Evolutionary conservation across 257 asterid genomes (phyloP).

Genomic region (Petunia secreta): DNA sequence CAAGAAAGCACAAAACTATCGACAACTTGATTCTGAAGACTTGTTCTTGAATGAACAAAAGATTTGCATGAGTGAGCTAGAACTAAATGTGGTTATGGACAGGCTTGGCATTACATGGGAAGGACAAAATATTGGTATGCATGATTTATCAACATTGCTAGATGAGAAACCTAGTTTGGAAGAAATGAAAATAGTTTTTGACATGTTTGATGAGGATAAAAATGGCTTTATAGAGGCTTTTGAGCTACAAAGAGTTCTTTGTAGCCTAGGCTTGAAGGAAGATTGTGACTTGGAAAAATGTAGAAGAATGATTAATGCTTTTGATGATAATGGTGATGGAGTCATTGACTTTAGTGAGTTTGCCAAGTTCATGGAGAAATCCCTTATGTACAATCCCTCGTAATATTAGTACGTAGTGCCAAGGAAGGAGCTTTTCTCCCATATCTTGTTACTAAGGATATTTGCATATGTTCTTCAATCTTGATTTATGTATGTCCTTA

Average conservation of each 20-base stretch:
- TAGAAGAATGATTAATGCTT: constrained; percentile 40
- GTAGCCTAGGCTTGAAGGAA: constrained; percentile 39
- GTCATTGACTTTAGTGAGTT: constrained; percentile 43
- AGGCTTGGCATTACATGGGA: constrained; percentile 38
- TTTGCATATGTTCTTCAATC: too few relatives aligned
- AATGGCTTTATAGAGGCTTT: constrained; percentile 51
- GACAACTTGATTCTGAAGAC: background rate
- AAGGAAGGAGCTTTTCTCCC: too few relatives aligned
- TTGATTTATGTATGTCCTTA: too few relatives aligned
- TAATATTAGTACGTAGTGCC: background rate
- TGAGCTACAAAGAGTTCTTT: constrained; percentile 51
- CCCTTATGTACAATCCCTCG: constrained; percentile 15
- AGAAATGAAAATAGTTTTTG: constrained; percentile 45
- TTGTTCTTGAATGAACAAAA: background rate
- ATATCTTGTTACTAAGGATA: too few relatives aligned
- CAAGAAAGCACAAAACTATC: too few relatives aligned
- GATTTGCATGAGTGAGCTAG: constrained; percentile 24
- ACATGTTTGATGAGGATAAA: constrained; percentile 51
- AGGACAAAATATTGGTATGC: constrained; percentile 29
- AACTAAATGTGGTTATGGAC: constrained; percentile 31
- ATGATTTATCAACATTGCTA: constrained; percentile 28
- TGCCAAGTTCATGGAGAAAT: constrained; percentile 41
- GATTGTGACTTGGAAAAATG: constrained; percentile 44
- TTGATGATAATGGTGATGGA: constrained; percentile 49
- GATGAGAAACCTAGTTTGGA: constrained; percentile 45